These are phyloP conservation scores for Teunomyces pallodes DNA, from an alignment of 805 yeast species.

Conservation along the genomic window DNA sequence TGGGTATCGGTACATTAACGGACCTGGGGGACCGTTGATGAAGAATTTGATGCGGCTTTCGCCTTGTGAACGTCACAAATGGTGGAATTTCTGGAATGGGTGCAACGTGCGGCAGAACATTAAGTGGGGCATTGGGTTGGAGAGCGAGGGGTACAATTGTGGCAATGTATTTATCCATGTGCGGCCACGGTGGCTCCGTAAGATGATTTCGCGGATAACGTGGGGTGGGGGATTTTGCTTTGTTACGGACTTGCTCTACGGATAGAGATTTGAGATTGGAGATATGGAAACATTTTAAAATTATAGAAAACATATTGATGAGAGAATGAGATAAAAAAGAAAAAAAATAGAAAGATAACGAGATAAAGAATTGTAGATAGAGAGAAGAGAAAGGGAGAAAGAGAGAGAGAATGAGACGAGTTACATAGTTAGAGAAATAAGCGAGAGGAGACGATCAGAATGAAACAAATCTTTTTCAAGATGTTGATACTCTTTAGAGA, in stretches of 20 bases:
- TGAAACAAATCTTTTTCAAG: too few relatives aligned
- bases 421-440: too few relatives aligned
- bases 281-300: background rate
- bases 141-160: conserved; percentile 81
- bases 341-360: too few relatives aligned
- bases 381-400: too few relatives aligned
- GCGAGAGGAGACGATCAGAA: too few relatives aligned
- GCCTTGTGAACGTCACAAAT: conserved; percentile 80
- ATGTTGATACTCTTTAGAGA: too few relatives aligned
- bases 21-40: conserved; percentile 86
- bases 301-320: background rate
- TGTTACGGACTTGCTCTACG: conserved; percentile 49
- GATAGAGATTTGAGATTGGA: conserved; percentile 20
- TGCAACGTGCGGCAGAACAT: conserved; percentile 76
- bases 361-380: too few relatives aligned
- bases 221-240: conserved; percentile 65
- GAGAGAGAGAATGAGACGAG: too few relatives aligned
- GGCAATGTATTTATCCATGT: conserved; percentile 60
- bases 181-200: conserved; percentile 50
- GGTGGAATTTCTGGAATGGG: conserved; percentile 89
- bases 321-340: too few relatives aligned
- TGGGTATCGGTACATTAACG: conserved; percentile 88
- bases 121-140: conserved; percentile 84
- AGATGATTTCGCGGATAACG: conserved; percentile 46
- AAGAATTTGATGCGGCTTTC: conserved; percentile 68